Base-by-base conservation (phyloP, 1,139 yeast species). In the Suhomyces ambrosiae region DNA sequence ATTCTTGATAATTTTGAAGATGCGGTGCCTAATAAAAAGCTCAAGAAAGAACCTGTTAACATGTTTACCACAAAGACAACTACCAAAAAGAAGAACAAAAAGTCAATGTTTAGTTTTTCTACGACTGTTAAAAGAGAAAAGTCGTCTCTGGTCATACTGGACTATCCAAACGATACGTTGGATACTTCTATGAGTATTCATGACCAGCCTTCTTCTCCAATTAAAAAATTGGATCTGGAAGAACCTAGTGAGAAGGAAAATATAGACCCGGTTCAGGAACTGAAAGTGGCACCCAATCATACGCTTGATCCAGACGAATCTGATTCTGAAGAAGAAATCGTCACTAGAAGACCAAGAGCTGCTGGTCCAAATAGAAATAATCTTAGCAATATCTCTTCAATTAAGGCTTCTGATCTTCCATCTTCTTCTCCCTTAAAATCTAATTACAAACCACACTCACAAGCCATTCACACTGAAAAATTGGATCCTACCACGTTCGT, bases 281-380 rank as follows among this genome's bases (percentile, higher is more conserved):
- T 27, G 26, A 30, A 32, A 19, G 17, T 19, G 8, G 30, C 26
- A 11, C 15, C 35, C 2, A 38, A 8, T 8, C 21, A 5, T 18
- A 8, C 8, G 8, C 21, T 29, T 8, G 40, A 44, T 29, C 38
- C 34, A 7, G 46, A 54, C 42, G 49, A 44, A 16, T 74, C 73
- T 31, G 79, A 79, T 7, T 85, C 80, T 5, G 76, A 80, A 14
- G 60, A 76, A 5, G 67, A 79, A 19, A 68, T 74, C 11, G 60
- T 70, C 7, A 65, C 73, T 47, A 59, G 76, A 46, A 77, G 75
- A 27, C 61, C 74, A 41, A 48, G 50, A 6, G 56, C 56, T 2
- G 52, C 48, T 2, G 48, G 48, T 4, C 46, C 50, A 1, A 33
- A 41, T 27, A 37, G 46, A 31, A 44, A 36, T 26, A 28, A 44